Conservation (phyloP, 176 grass and related monocot genomes). For the Hsuehochloa calcarea region DNA sequence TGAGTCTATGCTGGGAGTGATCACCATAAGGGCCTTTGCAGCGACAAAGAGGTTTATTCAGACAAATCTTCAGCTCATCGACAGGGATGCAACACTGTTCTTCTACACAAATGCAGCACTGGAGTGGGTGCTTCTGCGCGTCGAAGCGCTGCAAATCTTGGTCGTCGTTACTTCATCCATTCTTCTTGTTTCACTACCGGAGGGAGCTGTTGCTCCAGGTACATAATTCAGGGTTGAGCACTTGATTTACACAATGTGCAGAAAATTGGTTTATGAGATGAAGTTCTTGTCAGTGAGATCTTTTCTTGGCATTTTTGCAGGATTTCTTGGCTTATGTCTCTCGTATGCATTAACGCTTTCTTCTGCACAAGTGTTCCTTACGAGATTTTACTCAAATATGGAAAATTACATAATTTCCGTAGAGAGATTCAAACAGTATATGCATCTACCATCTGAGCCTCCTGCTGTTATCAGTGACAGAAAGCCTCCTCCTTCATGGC, state of each 20-base stretch:
- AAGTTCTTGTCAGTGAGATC: slow-evolving; percentile 8
- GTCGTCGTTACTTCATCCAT: slow-evolving; percentile 62
- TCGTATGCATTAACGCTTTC: slow-evolving; percentile 81
- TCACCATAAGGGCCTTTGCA: slow-evolving; percentile 78
- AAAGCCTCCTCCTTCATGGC: slow-evolving; percentile 67
- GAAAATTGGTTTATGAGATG: neutral
- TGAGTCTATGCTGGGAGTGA: slow-evolving; percentile 79
- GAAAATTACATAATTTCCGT: slow-evolving; percentile 90
- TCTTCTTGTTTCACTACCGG: slow-evolving; percentile 54
- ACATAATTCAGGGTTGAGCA: neutral
- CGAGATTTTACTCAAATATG: slow-evolving; percentile 78
- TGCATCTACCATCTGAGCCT: slow-evolving; percentile 71
- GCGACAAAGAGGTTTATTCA: slow-evolving; percentile 65
- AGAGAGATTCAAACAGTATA: slow-evolving; percentile 87
- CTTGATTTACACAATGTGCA: neutral
- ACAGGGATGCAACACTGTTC: slow-evolving; percentile 66
- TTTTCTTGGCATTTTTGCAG: slow-evolving; percentile 33
- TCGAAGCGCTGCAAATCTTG: slow-evolving; percentile 74
- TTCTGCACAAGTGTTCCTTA: slow-evolving; percentile 72
- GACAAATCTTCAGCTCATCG: slow-evolving; percentile 67
- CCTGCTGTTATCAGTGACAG: slow-evolving; percentile 56
- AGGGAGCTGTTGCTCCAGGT: slow-evolving; percentile 64
- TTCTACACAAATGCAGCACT: slow-evolving; percentile 84
- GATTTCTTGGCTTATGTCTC: slow-evolving; percentile 82
- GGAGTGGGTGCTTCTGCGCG: slow-evolving; percentile 76